A percentile compares a stretch with the other conserved stretches of the same genome.
phyloP scores from a whole-genome alignment of 2,329 filamentous ascomycete genomes.

The Botrytis paeoniae region DNA sequence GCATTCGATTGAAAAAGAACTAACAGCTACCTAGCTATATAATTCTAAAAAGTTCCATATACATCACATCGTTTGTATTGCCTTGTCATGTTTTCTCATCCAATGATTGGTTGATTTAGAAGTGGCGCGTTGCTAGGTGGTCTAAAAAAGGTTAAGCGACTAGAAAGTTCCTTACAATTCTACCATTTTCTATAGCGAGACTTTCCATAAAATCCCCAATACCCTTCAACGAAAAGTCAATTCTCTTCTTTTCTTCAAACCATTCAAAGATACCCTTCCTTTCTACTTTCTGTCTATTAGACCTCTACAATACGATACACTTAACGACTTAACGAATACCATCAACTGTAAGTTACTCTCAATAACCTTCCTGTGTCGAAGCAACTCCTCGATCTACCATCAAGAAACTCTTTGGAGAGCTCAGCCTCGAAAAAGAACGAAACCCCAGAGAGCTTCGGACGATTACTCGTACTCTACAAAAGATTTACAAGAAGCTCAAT shows the following conservation, averaged over 20 bases:
- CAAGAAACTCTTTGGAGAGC: neutral
- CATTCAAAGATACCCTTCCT: slow-evolving; percentile 20
- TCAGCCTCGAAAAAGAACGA: slow-evolving; percentile 5
- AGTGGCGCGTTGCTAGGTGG: slow-evolving; percentile 7
- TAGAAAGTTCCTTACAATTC: slow-evolving; percentile 19
- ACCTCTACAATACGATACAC: neutral
- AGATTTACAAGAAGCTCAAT: neutral
- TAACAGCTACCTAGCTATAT: neutral
- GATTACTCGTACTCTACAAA: no score
- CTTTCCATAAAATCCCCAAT: slow-evolving; percentile 18
- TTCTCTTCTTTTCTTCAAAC: slow-evolving; percentile 14
- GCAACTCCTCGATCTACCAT: neutral
- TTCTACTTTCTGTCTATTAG: slow-evolving; percentile 17
- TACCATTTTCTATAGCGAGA: slow-evolving; percentile 20
- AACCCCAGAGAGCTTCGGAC: neutral
- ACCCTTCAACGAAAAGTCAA: slow-evolving; percentile 9
- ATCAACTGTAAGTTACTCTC: slow-evolving; percentile 15
- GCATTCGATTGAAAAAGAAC: neutral
- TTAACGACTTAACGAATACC: slow-evolving; percentile 20
- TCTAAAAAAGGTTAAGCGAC: slow-evolving; percentile 11
- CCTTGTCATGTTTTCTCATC: neutral
- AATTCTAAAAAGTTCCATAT: slow-evolving; percentile 12
- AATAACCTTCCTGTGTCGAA: neutral
- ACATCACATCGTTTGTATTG: neutral
- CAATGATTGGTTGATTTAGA: neutral